Conservation (phyloP, 768 basidiomycete genomes). For the Neoboletus brunneissimus region DNA sequence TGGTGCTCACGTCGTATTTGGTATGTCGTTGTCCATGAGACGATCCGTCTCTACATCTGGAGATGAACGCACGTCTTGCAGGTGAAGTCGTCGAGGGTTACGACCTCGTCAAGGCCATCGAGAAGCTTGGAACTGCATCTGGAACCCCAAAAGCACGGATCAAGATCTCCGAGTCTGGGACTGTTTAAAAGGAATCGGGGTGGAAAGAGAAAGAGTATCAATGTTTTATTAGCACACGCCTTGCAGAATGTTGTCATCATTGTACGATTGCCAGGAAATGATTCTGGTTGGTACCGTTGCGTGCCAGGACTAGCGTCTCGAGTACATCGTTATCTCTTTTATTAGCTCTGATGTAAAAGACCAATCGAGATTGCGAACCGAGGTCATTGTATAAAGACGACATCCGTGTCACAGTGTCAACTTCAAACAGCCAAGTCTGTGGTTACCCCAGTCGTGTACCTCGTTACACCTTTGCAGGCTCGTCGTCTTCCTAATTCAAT, state of each 20-base stretch:
- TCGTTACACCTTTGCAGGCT: too few relatives aligned
- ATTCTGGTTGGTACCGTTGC: neutral
- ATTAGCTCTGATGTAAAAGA: too few relatives aligned
- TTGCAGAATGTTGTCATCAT: neutral
- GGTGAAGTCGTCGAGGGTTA: slow-evolving; percentile 8
- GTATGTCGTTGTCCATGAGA: slow-evolving; percentile 34
- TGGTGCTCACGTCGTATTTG: slow-evolving; percentile 71
- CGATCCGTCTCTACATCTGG: neutral
- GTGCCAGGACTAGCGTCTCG: neutral
- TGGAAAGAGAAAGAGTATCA: neutral
- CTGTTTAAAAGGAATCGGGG: neutral
- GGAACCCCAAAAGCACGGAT: neutral
- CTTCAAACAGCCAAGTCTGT: too few relatives aligned
- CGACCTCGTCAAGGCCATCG: neutral
- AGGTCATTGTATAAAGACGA: too few relatives aligned
- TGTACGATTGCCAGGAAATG: neutral
- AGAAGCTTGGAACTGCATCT: neutral
- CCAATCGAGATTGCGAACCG: too few relatives aligned
- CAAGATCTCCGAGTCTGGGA: neutral
- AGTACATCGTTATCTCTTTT: too few relatives aligned
- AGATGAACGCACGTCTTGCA: neutral
- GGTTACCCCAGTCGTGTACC: too few relatives aligned
- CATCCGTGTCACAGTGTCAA: too few relatives aligned
- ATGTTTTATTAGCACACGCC: neutral
- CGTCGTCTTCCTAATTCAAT: too few relatives aligned